These are phyloP conservation scores for Ceratobasidium sp. DNA, from an alignment of 1,284 basidiomycete genomes.

Conservation along the genomic window DNA sequence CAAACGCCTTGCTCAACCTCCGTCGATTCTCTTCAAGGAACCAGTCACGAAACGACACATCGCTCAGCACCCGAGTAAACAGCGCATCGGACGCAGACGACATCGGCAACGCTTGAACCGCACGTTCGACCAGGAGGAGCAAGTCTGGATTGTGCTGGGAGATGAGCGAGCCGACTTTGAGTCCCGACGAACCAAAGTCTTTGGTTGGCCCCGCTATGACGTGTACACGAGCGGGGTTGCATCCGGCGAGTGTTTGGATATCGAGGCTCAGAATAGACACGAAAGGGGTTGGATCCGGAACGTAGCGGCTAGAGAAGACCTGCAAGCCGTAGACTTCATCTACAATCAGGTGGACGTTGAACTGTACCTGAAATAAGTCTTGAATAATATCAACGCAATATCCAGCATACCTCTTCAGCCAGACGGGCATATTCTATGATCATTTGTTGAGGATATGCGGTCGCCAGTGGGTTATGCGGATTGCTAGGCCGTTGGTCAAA, in stretches of 20 bases:
- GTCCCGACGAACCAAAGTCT: conserved; percentile 46
- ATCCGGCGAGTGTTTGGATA: background rate
- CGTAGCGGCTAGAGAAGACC: conserved; percentile 40
- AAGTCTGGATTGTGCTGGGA: conserved; percentile 48
- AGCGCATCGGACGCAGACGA: conserved; percentile 22
- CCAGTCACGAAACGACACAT: conserved; percentile 29
- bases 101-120: conserved; percentile 21
- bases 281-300: conserved; percentile 42
- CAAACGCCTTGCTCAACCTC: conserved; percentile 25
- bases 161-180: conserved; percentile 44
- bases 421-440: conserved; percentile 31
- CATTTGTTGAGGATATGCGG: conserved; percentile 29
- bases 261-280: conserved; percentile 31
- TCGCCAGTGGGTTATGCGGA: conserved; percentile 45
- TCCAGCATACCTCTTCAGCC: conserved; percentile 21
- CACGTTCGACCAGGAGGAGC: conserved; percentile 20
- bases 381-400: background rate
- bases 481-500: conserved; percentile 11
- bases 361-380: background rate
- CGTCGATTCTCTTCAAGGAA: conserved; percentile 24
- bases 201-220: conserved; percentile 45
- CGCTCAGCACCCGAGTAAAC: conserved; percentile 21
- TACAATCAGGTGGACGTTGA: conserved; percentile 41
- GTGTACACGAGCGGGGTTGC: conserved; percentile 42
- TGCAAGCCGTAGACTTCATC: conserved; percentile 46